Conservation (phyloP, 2,329 filamentous ascomycete species). For the Colletotrichum kahawae region DNA sequence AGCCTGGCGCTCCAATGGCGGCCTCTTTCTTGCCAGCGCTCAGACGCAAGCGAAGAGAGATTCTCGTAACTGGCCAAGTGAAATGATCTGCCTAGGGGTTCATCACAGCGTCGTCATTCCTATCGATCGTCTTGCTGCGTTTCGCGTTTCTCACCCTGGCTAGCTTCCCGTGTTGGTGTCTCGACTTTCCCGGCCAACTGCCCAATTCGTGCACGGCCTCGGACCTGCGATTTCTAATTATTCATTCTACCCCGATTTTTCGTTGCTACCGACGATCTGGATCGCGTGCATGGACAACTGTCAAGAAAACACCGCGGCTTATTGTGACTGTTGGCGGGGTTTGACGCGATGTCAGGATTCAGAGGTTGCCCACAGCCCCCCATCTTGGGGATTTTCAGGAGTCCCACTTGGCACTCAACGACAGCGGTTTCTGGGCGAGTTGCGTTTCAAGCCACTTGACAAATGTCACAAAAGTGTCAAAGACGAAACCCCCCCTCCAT, state of each 20-base stretch:
- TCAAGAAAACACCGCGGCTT: neutral
- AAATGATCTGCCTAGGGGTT: neutral
- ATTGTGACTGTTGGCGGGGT: neutral
- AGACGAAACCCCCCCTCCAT: slow-evolving; percentile 9
- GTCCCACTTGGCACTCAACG: slow-evolving; percentile 13
- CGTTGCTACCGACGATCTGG: neutral
- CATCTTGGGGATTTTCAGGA: neutral
- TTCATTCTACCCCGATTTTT: neutral
- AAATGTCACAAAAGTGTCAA: slow-evolving; percentile 7
- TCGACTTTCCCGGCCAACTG: neutral
- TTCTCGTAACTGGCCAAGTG: neutral
- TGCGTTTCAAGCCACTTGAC: slow-evolving; percentile 1
- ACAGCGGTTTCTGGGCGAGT: slow-evolving; percentile 1
- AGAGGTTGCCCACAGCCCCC: neutral
- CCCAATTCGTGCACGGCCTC: neutral
- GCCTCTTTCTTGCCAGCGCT: neutral
- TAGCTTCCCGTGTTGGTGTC: neutral
- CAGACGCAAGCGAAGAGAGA: neutral
- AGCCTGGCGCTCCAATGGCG: neutral
- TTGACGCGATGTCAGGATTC: neutral
- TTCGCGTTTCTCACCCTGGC: slow-evolving; percentile 8
- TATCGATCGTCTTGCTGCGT: neutral
- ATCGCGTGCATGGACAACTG: neutral
- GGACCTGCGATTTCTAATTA: neutral
- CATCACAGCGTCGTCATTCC: neutral